Conservation (phyloP, 1,284 basidiomycete genomes). For the Leccinum angustisporum region DNA sequence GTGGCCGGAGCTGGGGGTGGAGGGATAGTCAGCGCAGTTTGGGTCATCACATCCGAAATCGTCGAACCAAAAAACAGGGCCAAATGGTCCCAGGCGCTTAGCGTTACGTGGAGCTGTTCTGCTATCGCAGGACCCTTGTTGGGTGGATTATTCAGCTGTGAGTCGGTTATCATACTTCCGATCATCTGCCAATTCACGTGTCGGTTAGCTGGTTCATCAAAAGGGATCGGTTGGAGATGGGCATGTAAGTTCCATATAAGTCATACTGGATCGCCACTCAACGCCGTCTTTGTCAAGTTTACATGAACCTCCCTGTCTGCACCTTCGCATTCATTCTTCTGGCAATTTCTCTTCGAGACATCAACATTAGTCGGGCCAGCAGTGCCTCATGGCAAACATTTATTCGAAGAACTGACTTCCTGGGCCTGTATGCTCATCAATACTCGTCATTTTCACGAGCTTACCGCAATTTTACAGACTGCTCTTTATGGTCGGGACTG, state of each 20-base stretch:
- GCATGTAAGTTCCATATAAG: constrained; percentile 57
- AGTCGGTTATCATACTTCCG: constrained; percentile 30
- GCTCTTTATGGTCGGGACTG: constrained; percentile 74
- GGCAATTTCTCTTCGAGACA: constrained; percentile 53
- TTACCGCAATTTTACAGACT: constrained; percentile 43
- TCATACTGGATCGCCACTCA: constrained; percentile 11
- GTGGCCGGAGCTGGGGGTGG: constrained; percentile 75
- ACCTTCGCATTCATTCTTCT: constrained; percentile 58
- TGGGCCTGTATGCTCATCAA: constrained; percentile 59
- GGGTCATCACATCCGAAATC: constrained; percentile 80
- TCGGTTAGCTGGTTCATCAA: constrained; percentile 21
- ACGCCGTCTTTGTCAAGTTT: constrained; percentile 49
- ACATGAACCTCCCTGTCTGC: constrained; percentile 77
- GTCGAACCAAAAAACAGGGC: constrained; percentile 66
- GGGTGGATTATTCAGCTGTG: constrained; percentile 76
- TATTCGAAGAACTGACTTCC: constrained; percentile 63
- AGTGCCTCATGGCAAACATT: constrained; percentile 58
- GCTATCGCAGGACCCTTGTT: constrained; percentile 76
- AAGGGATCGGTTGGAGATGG: constrained; percentile 68
- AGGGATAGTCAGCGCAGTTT: constrained; percentile 78
- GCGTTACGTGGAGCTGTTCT: constrained; percentile 79
- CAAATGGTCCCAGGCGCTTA: constrained; percentile 80
- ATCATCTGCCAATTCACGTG: constrained; percentile 16
- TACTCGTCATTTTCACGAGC: constrained; percentile 17
- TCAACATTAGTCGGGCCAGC: constrained; percentile 45